phyloP scores from a whole-genome alignment of 495 filamentous ascomycete species.

The Poronia punctata region DNA sequence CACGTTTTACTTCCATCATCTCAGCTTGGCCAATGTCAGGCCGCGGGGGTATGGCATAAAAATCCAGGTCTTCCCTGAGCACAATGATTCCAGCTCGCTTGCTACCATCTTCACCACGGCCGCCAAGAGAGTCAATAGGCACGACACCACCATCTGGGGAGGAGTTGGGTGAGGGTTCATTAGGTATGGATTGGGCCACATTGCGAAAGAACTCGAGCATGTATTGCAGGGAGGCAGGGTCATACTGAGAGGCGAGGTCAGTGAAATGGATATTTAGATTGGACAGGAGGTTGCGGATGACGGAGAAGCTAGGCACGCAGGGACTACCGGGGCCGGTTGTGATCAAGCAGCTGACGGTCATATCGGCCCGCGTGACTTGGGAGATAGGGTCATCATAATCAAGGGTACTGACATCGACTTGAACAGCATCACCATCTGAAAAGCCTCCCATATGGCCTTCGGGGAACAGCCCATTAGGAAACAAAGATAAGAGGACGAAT shows the following conservation, averaged over 20 bases:
- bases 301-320: constrained; percentile 15
- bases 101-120: constrained; percentile 39
- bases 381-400: constrained; percentile 17
- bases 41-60: constrained; percentile 91
- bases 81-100: constrained; percentile 97
- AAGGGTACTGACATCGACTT: constrained; percentile 77
- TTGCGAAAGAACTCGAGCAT: constrained; percentile 99
- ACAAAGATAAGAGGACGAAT: constrained; percentile 97
- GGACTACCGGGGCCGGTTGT: constrained; percentile 19
- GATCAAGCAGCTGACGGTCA: constrained; percentile 10
- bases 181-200: constrained; percentile 89
- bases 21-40: constrained; percentile 77
- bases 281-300: constrained; percentile 32
- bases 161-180: constrained; percentile 54
- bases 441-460: constrained; percentile 95
- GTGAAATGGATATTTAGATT: constrained; percentile 48
- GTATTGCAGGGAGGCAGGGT: constrained; percentile 91
- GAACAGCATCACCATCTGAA: constrained; percentile 83
- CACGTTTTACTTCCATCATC: constrained; percentile 95
- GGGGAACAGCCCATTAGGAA: constrained; percentile 94
- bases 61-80: constrained; percentile 91
- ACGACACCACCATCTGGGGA: constrained; percentile 57
- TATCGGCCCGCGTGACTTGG: constrained; percentile 14
- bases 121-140: constrained; percentile 44
- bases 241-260: constrained; percentile 71